phyloP scores from a whole-genome alignment of 495 filamentous ascomycete species.

The Tuber microsphaerosporum region DNA sequence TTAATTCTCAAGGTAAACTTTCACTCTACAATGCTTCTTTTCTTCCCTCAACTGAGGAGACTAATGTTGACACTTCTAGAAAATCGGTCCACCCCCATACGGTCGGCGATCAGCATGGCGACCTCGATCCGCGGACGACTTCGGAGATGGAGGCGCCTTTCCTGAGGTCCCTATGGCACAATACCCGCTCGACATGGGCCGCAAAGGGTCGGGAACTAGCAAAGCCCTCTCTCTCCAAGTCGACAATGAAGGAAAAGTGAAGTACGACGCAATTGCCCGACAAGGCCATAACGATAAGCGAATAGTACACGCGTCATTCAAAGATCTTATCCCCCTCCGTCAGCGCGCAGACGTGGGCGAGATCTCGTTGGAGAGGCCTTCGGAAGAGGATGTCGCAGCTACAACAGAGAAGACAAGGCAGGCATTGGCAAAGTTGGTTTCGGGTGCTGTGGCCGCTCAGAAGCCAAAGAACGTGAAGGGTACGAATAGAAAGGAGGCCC shows the following conservation, averaged over 20 bases:
- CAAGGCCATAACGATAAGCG: slow-evolving; percentile 77
- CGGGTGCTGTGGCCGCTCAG: slow-evolving; percentile 79
- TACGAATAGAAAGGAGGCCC: slow-evolving; percentile 68
- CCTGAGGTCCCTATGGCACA: slow-evolving; percentile 90
- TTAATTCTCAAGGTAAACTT: slow-evolving; percentile 66
- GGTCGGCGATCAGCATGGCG: slow-evolving; percentile 80
- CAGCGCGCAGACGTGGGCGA: slow-evolving; percentile 92
- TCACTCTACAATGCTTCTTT: neutral
- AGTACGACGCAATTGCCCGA: slow-evolving; percentile 91
- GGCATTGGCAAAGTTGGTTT: slow-evolving; percentile 72
- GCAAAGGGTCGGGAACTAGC: slow-evolving; percentile 61
- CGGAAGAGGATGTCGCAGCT: slow-evolving; percentile 69
- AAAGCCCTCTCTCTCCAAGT: slow-evolving; percentile 90
- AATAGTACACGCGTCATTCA: slow-evolving; percentile 90
- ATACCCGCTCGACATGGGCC: slow-evolving; percentile 91
- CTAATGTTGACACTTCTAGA: slow-evolving; percentile 46
- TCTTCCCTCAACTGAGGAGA: neutral
- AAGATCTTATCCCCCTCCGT: slow-evolving; percentile 88
- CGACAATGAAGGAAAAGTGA: slow-evolving; percentile 82
- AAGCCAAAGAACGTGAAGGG: slow-evolving; percentile 91
- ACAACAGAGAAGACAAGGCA: slow-evolving; percentile 82
- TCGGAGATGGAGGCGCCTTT: slow-evolving; percentile 92
- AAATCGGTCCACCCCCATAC: slow-evolving; percentile 78
- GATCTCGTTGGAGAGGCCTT: slow-evolving; percentile 79
- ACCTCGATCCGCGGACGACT: slow-evolving; percentile 78